A percentile compares a stretch with the other conserved stretches of the same genome.
phyloP scores from a whole-genome alignment of 768 basidiomycete species.

The Xerocomellus dryophilus region DNA sequence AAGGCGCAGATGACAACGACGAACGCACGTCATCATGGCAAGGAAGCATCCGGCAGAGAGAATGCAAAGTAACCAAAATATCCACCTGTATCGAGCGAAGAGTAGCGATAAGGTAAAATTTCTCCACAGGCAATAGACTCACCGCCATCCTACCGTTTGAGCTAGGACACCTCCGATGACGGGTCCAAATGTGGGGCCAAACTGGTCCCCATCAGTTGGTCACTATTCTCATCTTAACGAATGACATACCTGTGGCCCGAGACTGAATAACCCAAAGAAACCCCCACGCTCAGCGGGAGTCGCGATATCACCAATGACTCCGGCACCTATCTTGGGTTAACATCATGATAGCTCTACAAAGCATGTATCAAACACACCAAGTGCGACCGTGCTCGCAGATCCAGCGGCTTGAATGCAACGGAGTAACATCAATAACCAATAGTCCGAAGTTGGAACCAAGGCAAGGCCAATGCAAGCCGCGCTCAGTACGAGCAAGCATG shows the following conservation, averaged over 20 bases:
- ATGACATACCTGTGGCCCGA: conserved; percentile 57
- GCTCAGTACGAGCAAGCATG: conserved; percentile 60
- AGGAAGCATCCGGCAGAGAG: conserved; percentile 14
- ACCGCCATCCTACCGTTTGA: conserved; percentile 64
- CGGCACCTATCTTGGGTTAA: conserved; percentile 48
- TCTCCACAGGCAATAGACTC: conserved; percentile 2
- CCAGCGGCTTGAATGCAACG: conserved; percentile 78
- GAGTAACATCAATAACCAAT: conserved; percentile 79
- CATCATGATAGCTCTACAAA: not conserved
- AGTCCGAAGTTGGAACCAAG: conserved; percentile 53
- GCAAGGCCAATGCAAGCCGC: conserved; percentile 64
- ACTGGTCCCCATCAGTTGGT: conserved; percentile 27
- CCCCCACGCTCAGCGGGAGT: conserved; percentile 69
- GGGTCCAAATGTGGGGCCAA: conserved; percentile 53
- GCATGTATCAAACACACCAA: conserved; percentile 42
- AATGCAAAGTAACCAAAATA: conserved; percentile 24
- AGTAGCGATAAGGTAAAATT: not conserved
- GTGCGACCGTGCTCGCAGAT: conserved; percentile 73
- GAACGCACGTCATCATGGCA: conserved; percentile 12
- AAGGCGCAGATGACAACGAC: not conserved
- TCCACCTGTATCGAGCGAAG: conserved; percentile 12
- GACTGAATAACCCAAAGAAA: conserved; percentile 63
- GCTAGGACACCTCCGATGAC: conserved; percentile 55
- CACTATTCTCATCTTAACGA: not conserved
- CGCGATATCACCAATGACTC: conserved; percentile 77